Conservation (phyloP, 495 filamentous ascomycete species). For the Antarctomyces pellizariae region DNA sequence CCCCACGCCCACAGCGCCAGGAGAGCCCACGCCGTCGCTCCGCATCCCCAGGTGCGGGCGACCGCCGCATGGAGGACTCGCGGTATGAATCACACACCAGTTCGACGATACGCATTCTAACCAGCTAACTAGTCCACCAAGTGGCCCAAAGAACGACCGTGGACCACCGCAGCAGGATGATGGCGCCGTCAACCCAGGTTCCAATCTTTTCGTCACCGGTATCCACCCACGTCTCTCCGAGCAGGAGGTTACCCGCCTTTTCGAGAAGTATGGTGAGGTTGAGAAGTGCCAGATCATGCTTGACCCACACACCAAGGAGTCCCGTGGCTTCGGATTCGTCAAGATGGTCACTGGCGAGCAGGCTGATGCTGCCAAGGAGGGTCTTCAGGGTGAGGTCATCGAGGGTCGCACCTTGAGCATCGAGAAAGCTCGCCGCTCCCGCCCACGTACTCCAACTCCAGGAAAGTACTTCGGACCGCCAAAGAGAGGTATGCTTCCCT, state of each 20-base stretch:
- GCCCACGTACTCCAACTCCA: slow-evolving; percentile 86
- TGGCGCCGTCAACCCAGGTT: slow-evolving; percentile 69
- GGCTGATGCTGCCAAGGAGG: slow-evolving; percentile 91
- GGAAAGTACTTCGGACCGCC: slow-evolving; percentile 98
- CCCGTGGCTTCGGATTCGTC: slow-evolving; percentile 96
- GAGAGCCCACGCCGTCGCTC: slow-evolving; percentile 47
- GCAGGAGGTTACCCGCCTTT: slow-evolving; percentile 75
- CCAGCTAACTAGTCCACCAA: too few species aligned
- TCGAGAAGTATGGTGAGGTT: slow-evolving; percentile 95
- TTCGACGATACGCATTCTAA: too few species aligned
- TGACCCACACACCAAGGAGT: slow-evolving; percentile 93
- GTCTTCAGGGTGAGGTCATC: slow-evolving; percentile 81
- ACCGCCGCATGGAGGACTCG: too few species aligned
- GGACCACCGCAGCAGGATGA: slow-evolving; percentile 46
- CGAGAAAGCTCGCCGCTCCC: slow-evolving; percentile 89
- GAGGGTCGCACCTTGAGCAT: slow-evolving; percentile 94
- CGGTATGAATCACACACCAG: too few species aligned
- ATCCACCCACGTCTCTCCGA: slow-evolving; percentile 90
- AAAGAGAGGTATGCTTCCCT: slow-evolving; percentile 57
- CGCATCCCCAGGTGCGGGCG: too few species aligned
- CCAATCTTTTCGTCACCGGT: slow-evolving; percentile 96
- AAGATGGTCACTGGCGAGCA: slow-evolving; percentile 90
- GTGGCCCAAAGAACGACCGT: slow-evolving; percentile 29
- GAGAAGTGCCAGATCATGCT: slow-evolving; percentile 99
- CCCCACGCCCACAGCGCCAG: slow-evolving; percentile 55